A percentile compares a stretch with the other conserved stretches of the same genome.
phyloP scores from a whole-genome alignment of 2,329 filamentous ascomycete species.

The Mycosphaerelloides madeirae region DNA sequence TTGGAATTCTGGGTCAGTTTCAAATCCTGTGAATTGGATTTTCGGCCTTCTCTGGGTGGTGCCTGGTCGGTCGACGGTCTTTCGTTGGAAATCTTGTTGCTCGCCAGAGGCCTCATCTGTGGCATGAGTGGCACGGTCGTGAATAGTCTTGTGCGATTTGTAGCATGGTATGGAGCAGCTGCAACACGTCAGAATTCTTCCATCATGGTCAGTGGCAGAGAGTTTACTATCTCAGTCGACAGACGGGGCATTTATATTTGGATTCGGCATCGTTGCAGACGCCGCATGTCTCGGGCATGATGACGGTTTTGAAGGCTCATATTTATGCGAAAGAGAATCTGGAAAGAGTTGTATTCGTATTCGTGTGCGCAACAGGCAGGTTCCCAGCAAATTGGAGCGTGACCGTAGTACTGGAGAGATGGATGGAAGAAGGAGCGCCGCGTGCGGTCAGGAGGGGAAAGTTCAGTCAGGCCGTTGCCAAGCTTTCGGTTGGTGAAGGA shows the following conservation, averaged over 20 bases:
- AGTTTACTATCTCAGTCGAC: slow-evolving; percentile 43
- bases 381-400: no score
- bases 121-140: slow-evolving; percentile 18
- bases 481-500: no score
- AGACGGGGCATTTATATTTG: slow-evolving; percentile 50
- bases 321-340: no score
- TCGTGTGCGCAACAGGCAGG: no score
- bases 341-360: no score
- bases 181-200: slow-evolving; percentile 5
- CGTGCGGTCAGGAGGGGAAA: neutral
- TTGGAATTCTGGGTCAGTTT: slow-evolving; percentile 30
- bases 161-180: slow-evolving; percentile 39
- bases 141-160: slow-evolving; percentile 33
- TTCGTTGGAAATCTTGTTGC: neutral
- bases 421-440: neutral
- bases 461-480: neutral
- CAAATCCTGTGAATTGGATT: slow-evolving; percentile 30
- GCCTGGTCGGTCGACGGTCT: slow-evolving; percentile 15
- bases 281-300: slow-evolving; percentile 37
- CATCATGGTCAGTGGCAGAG: neutral
- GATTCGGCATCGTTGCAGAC: slow-evolving; percentile 42
- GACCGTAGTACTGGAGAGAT: no score
- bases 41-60: slow-evolving; percentile 23
- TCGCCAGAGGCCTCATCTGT: slow-evolving; percentile 1
- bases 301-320: slow-evolving; percentile 16